These are phyloP conservation scores for Curvularia verruculosa DNA, from an alignment of 2,329 filamentous ascomycete genomes.

Conservation along the genomic window DNA sequence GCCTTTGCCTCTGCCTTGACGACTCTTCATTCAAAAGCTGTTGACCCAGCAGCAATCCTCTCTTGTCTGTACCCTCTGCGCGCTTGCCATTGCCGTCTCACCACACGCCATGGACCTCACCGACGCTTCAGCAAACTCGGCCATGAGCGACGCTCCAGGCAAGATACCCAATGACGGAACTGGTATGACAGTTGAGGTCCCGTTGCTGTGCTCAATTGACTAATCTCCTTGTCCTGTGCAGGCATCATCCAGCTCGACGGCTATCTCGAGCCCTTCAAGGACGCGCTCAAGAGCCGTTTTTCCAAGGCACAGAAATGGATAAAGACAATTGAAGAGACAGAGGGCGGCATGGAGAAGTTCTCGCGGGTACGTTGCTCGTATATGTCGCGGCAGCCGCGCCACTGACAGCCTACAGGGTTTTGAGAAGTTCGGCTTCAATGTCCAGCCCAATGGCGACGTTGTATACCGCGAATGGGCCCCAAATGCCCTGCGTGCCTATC, in stretches of 20 bases:
- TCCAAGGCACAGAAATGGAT: conserved; percentile 85
- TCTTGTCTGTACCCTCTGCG: conserved; percentile 1
- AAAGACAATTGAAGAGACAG: conserved; percentile 76
- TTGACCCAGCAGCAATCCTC: conserved; percentile 20
- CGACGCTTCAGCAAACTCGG: conserved; percentile 53
- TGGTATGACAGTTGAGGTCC: conserved; percentile 55
- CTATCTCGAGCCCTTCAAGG: conserved; percentile 85
- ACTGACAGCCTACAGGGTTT: conserved; percentile 67
- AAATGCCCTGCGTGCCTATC: conserved; percentile 80
- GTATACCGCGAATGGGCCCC: conserved; percentile 96
- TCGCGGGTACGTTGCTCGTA: conserved; percentile 66
- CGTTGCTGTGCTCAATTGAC: conserved; percentile 14
- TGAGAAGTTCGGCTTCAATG: conserved; percentile 85
- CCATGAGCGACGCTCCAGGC: conserved; percentile 54
- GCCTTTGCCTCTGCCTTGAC: not conserved
- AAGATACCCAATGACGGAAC: conserved; percentile 72
- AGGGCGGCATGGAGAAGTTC: conserved; percentile 92
- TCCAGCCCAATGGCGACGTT: conserved; percentile 81
- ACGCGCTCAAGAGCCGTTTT: conserved; percentile 76
- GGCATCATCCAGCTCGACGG: conserved; percentile 88
- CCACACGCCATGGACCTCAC: conserved; percentile 49
- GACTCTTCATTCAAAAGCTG: not conserved
- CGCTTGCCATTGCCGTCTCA: conserved; percentile 13
- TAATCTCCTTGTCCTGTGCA: conserved; percentile 53
- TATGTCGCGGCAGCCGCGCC: not conserved